Evolutionary conservation across 2,329 filamentous ascomycete species (phyloP), one percentile per base, ranked within the genome.

Genomic region (Colletotrichum incanum): DNA sequence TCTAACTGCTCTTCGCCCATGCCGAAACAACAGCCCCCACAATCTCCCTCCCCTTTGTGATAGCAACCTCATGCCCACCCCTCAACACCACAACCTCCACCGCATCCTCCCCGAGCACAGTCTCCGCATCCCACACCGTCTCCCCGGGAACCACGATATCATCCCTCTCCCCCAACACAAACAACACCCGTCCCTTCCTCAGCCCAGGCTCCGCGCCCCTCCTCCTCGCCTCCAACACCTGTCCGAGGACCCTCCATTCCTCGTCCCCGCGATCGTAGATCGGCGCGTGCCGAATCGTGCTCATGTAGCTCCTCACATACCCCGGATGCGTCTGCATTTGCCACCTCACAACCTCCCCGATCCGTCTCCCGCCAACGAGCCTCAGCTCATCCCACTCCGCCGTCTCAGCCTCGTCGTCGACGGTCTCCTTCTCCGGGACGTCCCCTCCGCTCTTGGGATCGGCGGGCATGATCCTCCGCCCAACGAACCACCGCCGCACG

Each of bases 291-390:
- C 91, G 87, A 75, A 96, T 92, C 39, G 89, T 91, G 69, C 90
- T 93, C 76, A 94, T 87, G 77, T 95, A 95, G 0, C 93, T 89
- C 2, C 85, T 84, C 6, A 94, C 84, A 77, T 94, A 95, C 0
- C 93, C 94, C 1, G 80, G 77, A 78, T 96, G 93, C 37, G 88
- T 78, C 45, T 86, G 83, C 26, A 94, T 82, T 80, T 96, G 93
- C 92, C 93, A 95, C 56, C 84, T 81, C 60, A 94, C 90, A 0
- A 93, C 88, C 4, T 86, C 85, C 0, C 90, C 88, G 4, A 93
- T 87, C 9, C 88, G 82, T 76, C 0, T 87, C 86, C 64, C 88
- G 83, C 16, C 82, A 81, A 3, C 84, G 83, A 4, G 91, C 88
- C 18, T 43, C 23, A 94, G 81, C 1, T 83, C 74, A 34, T 89